Percentiles rank a stretch among this genome's conserved stretches.
These are phyloP conservation scores for Saturnispora serradocipensis DNA, from an alignment of 805 yeast species.

Conservation along the genomic window DNA sequence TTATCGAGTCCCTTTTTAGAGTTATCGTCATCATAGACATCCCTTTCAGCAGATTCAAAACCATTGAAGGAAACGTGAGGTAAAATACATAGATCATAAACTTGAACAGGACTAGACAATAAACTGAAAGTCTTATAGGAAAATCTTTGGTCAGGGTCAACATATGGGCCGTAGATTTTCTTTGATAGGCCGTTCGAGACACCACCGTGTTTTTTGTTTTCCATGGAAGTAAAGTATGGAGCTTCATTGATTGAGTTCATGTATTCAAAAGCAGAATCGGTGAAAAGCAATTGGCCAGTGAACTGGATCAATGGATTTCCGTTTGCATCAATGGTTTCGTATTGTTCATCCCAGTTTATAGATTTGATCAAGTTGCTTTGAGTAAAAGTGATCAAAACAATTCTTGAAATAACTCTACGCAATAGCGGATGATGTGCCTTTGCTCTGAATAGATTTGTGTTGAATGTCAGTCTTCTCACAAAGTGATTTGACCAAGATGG, in stretches of 20 bases:
- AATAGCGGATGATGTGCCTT: slow-evolving; percentile 27
- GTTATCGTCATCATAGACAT: slow-evolving; percentile 22
- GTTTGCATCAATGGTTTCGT: slow-evolving; percentile 23
- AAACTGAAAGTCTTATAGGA: slow-evolving; percentile 22
- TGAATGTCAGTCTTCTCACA: slow-evolving; percentile 24
- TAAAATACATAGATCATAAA: slow-evolving; percentile 23
- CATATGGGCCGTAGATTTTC: slow-evolving; percentile 22
- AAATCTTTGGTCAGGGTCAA: slow-evolving; percentile 14
- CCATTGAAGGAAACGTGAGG: slow-evolving; percentile 27
- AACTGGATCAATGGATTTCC: slow-evolving; percentile 26
- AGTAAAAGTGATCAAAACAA: slow-evolving; percentile 23
- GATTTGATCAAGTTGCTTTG: slow-evolving; percentile 21
- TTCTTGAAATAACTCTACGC: slow-evolving; percentile 26
- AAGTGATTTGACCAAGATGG: slow-evolving; percentile 23
- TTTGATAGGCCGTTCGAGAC: slow-evolving; percentile 7
- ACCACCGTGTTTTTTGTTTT: slow-evolving; percentile 14
- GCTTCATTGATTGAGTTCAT: slow-evolving; percentile 17
- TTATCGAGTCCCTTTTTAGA: slow-evolving; percentile 19
- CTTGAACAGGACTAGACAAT: slow-evolving; percentile 25
- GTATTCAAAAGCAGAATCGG: slow-evolving; percentile 27
- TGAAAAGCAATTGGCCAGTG: slow-evolving; percentile 26
- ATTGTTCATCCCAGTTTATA: slow-evolving; percentile 24
- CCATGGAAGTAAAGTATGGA: slow-evolving; percentile 19
- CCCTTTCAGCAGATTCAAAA: slow-evolving; percentile 15
- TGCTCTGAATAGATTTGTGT: slow-evolving; percentile 23